These are phyloP conservation scores for Penstemon davidsonii DNA, from an alignment of 257 asterid genomes.

Conservation along the genomic window DNA sequence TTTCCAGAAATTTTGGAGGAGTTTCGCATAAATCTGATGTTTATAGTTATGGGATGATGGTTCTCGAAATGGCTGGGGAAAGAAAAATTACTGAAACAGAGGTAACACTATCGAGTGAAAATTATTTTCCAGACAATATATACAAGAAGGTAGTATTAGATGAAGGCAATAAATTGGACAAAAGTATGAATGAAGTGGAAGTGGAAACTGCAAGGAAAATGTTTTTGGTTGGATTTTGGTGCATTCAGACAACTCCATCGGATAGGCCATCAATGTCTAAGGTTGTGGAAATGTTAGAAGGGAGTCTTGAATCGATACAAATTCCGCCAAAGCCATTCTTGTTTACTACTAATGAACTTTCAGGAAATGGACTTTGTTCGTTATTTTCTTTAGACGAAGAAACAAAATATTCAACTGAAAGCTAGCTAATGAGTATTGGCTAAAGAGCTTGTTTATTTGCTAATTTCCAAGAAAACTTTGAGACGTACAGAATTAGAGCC, in stretches of 20 bases:
- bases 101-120: constrained; percentile 34
- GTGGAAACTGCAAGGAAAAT: constrained; percentile 49
- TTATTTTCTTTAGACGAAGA: constrained; percentile 26
- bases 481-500: no score
- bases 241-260: constrained; percentile 59
- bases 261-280: constrained; percentile 59
- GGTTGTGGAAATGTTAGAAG: constrained; percentile 68
- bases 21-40: constrained; percentile 72
- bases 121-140: constrained; percentile 49
- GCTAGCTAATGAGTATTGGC: constrained; percentile 5
- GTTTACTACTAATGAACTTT: constrained; percentile 23
- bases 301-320: constrained; percentile 40
- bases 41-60: constrained; percentile 72
- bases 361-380: constrained; percentile 19
- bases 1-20: constrained; percentile 52
- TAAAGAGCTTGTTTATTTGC: not conserved
- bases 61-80: constrained; percentile 63
- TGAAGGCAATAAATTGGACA: constrained; percentile 29
- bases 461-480: no score
- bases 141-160: constrained; percentile 40
- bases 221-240: constrained; percentile 64
- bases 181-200: constrained; percentile 31
- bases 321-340: constrained; percentile 59
- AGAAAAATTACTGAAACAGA: constrained; percentile 29
- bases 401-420: constrained; percentile 8